Evolutionary conservation across 2,329 filamentous ascomycete genomes (phyloP), one percentile per base, ranked within the genome.

Genomic region (Colletotrichum musae): DNA sequence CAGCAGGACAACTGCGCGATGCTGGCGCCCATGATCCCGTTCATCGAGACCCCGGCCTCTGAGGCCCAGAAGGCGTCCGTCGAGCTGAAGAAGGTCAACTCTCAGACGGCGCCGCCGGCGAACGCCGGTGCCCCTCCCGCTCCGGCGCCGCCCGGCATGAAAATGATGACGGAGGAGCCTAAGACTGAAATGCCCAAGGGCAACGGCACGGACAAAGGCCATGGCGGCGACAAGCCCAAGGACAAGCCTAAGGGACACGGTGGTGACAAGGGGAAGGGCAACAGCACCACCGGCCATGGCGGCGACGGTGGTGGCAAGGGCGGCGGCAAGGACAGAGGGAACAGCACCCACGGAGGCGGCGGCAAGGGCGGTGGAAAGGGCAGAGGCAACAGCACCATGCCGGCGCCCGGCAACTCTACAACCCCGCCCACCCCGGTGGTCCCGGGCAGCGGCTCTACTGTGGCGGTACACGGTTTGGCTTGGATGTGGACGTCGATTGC

Each of bases 1-100:
- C 70, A 71, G 36, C 67, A 71, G 62, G 70, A 64, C 54, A 75
- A 74, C 70, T 74, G 74, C 59, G 72, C 70, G 47, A 74, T 72
- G 69, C 54, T 75, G 41, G 74, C 68, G 13, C 70, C 73, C 3
- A 74, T 75, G 73, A 62, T 75, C 41, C 56, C 70, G 2, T 74
- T 74, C 26, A 74, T 75, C 12, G 74, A 75, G 70, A 62, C 61
- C 28, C 67, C 73, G 1, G 51, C 66, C 1, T 54, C 63, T 4
- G 63, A 60, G 7, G 56, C 54, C 3, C 66, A 60, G 51, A 71
- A 67, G 52, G 68, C 50, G 6, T 58, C 68, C 3, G 72, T 75
- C 13, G 62, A 70, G 66, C 60, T 75, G 45, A 71, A 68, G 54
- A 58, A 32, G 56, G 63, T 47, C 26, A 53, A 54, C 26, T 47